These are phyloP conservation scores for Ramalina intermedia DNA, from an alignment of 495 filamentous ascomycete genomes.

Conservation along the genomic window DNA sequence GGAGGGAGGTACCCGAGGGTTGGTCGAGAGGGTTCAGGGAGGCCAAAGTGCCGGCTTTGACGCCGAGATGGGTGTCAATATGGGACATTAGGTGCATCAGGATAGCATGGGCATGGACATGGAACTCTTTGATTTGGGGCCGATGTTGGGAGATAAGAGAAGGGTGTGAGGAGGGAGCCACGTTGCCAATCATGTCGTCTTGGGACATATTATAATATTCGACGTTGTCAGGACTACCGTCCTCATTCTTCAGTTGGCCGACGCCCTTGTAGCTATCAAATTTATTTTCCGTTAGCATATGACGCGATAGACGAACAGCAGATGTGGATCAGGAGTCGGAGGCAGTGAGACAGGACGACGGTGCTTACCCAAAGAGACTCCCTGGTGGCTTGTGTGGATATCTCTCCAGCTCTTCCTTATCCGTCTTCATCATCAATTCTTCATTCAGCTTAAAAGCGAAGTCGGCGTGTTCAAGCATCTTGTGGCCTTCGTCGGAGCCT, in stretches of 20 bases:
- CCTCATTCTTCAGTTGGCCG: conserved; percentile 9
- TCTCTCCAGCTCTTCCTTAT: conserved; percentile 4
- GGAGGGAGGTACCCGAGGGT: conserved; percentile 6
- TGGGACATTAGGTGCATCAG: conserved; percentile 2
- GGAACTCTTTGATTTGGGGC: neutral
- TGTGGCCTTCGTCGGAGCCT: conserved; percentile 4
- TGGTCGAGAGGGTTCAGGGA: conserved; percentile 1
- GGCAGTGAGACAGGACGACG: too few species aligned
- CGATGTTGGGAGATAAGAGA: neutral
- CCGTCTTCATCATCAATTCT: neutral
- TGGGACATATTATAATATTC: conserved; percentile 10
- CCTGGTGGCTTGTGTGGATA: neutral
- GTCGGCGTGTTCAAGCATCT: conserved; percentile 12
- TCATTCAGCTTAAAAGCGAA: conserved; percentile 7
- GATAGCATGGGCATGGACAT: conserved; percentile 2
- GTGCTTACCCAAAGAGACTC: neutral
- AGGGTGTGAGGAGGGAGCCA: conserved; percentile 2
- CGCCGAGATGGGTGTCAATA: conserved; percentile 4
- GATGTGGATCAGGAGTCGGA: neutral
- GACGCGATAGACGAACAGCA: neutral
- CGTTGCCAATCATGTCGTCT: conserved; percentile 10
- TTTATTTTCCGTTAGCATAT: neutral
- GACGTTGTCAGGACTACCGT: conserved; percentile 7
- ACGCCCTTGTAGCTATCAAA: conserved; percentile 7
- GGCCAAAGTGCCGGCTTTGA: conserved; percentile 1